These are phyloP conservation scores for Vicia sativa DNA, from an alignment of 306 rosid genomes.

Conservation along the genomic window DNA sequence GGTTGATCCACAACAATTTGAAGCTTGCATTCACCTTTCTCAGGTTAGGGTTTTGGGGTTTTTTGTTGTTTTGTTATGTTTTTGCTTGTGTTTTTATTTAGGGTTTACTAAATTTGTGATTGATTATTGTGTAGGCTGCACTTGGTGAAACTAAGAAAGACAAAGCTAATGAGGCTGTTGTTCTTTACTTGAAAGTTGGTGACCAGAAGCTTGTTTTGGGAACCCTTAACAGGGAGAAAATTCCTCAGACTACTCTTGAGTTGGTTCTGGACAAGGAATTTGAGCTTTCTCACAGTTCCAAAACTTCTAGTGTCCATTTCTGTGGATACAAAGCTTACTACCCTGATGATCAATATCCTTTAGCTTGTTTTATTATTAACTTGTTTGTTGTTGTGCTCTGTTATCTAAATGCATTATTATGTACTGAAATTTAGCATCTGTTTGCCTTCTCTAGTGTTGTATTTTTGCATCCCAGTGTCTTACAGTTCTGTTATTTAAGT, in stretches of 20 bases:
- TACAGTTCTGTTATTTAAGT: background rate
- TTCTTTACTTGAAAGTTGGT: constrained; percentile 54
- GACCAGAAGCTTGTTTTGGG: constrained; percentile 76
- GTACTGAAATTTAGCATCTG: background rate
- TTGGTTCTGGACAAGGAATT: constrained; percentile 80
- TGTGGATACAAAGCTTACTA: constrained; percentile 62
- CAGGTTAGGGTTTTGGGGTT: constrained; percentile 56
- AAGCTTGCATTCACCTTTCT: constrained; percentile 65
- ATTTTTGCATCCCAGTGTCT: background rate
- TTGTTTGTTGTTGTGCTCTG: background rate
- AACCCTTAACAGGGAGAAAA: constrained; percentile 57
- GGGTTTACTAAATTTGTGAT: background rate
- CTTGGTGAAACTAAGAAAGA: constrained; percentile 75
- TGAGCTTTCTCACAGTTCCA: constrained; percentile 80
- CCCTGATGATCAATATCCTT: constrained; percentile 62
- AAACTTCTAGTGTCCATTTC: constrained; percentile 65
- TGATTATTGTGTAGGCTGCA: constrained; percentile 52
- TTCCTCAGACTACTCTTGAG: constrained; percentile 73
- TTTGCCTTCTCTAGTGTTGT: too few relatives aligned
- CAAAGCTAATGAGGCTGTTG: constrained; percentile 52
- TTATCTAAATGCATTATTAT: background rate
- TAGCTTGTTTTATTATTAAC: background rate
- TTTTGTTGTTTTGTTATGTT: background rate
- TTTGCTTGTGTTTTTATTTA: background rate
- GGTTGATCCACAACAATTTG: constrained; percentile 45